Conservation (phyloP, 2,329 filamentous ascomycete genomes). For the Onygenales sp. region DNA sequence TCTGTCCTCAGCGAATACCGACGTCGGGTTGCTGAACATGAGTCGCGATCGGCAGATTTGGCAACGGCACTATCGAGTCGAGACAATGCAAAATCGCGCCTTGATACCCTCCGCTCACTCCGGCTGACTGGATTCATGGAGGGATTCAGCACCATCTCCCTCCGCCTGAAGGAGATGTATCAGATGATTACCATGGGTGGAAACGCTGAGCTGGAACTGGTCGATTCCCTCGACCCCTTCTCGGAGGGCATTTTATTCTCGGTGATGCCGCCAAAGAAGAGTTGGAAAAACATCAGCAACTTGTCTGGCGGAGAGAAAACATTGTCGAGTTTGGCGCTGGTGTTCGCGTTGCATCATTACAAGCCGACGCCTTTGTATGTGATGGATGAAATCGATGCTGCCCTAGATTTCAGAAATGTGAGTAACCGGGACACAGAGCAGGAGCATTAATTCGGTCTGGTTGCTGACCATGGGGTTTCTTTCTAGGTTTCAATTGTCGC, state of each 20-base stretch:
- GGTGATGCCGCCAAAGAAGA: conserved; percentile 99
- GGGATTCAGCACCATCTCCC: conserved; percentile 86
- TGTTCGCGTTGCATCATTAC: conserved; percentile 98
- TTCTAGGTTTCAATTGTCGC: conserved; percentile 86
- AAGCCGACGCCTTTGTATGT: conserved; percentile 96
- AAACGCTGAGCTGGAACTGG: conserved; percentile 92
- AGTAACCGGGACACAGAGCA: conserved; percentile 34
- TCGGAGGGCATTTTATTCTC: conserved; percentile 93
- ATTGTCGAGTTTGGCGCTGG: conserved; percentile 78
- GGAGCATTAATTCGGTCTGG: not conserved
- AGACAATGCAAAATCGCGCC: conserved; percentile 81
- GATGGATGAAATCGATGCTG: conserved; percentile 99
- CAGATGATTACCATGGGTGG: conserved; percentile 99
- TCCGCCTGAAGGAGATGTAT: conserved; percentile 98
- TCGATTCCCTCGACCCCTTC: conserved; percentile 93
- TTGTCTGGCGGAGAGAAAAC: conserved; percentile 96
- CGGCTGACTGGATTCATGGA: conserved; percentile 97
- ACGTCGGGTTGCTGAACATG: conserved; percentile 73
- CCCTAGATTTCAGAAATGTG: conserved; percentile 94
- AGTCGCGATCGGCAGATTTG: conserved; percentile 72
- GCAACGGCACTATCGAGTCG: conserved; percentile 66
- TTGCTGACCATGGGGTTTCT: not conserved
- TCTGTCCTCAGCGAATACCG: conserved; percentile 83
- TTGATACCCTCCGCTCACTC: conserved; percentile 81
- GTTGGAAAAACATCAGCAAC: conserved; percentile 99